Percentiles rank a stretch among this genome's conserved stretches.
phyloP scores from a whole-genome alignment of 2,329 filamentous ascomycete genomes.

The Aspergillus caelatus region DNA sequence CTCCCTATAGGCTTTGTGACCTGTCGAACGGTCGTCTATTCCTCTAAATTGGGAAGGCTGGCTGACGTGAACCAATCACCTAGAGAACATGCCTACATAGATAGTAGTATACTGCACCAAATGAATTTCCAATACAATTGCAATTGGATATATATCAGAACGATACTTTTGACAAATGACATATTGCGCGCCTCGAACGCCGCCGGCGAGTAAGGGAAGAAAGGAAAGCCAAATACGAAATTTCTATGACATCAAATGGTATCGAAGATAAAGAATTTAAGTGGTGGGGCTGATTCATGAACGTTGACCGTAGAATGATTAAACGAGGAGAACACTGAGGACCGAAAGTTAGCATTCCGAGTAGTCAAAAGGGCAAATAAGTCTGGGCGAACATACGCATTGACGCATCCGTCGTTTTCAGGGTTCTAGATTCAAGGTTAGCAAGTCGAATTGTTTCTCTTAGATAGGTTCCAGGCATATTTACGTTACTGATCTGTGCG shows the following conservation, averaged over 20 bases:
- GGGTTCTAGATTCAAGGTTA: conserved; percentile 24
- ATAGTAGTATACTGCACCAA: neutral
- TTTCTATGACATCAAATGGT: conserved; percentile 21
- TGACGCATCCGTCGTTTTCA: conserved; percentile 66
- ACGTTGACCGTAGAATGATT: conserved; percentile 8
- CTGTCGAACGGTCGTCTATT: too few relatives aligned
- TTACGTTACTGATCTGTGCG: conserved; percentile 63
- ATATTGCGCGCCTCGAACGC: conserved; percentile 19
- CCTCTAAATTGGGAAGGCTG: neutral
- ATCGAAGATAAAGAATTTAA: conserved; percentile 10
- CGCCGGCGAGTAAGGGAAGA: conserved; percentile 13
- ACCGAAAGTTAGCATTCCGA: neutral
- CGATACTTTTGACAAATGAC: conserved; percentile 6
- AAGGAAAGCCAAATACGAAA: neutral
- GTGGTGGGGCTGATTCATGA: neutral
- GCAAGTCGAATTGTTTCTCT: conserved; percentile 6
- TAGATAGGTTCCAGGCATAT: neutral
- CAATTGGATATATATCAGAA: neutral
- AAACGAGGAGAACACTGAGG: conserved; percentile 22
- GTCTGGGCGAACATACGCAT: conserved; percentile 47
- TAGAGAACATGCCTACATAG: neutral
- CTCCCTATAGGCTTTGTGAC: too few relatives aligned
- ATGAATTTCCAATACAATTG: neutral
- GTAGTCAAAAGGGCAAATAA: neutral
- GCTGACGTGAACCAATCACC: neutral